Conservation (phyloP, 306 rosid genomes). For the Delonix regia region DNA sequence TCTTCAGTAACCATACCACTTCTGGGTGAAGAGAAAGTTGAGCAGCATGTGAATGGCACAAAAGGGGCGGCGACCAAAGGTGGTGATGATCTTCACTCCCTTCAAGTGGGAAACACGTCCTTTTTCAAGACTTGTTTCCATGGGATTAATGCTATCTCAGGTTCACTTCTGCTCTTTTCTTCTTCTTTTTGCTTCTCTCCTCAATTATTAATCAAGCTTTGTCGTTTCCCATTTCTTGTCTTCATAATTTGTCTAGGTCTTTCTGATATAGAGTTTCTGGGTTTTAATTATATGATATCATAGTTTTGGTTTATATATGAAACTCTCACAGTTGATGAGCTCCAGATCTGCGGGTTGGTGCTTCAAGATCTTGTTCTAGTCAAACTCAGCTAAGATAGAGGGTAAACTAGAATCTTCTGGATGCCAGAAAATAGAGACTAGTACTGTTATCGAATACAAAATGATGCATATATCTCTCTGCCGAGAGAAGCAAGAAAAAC, state of each 20-base stretch:
- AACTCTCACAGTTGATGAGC: neutral
- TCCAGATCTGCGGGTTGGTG: neutral
- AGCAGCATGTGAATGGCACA: neutral
- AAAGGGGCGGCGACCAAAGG: neutral
- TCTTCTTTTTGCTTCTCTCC: neutral
- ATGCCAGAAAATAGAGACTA: neutral
- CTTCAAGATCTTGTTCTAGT: neutral
- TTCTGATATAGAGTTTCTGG: neutral
- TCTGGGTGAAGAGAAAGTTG: neutral
- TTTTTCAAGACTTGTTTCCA: conserved; percentile 8
- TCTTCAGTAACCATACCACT: neutral
- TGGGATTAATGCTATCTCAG: conserved; percentile 25
- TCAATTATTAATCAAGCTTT: neutral
- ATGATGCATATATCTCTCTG: neutral
- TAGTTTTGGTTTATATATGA: too few species aligned
- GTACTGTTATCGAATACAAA: too few species aligned
- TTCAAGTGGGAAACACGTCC: neutral
- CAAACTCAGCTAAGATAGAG: too few species aligned
- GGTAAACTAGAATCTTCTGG: neutral
- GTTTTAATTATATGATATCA: neutral
- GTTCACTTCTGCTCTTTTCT: neutral
- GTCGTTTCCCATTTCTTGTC: neutral
- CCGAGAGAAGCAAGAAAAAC: neutral
- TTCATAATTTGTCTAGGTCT: neutral
- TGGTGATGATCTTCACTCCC: neutral